A percentile compares a stretch with the other conserved stretches of the same genome.
phyloP scores from a whole-genome alignment of 768 basidiomycete genomes.

The Strobilomyces echinocephalus region DNA sequence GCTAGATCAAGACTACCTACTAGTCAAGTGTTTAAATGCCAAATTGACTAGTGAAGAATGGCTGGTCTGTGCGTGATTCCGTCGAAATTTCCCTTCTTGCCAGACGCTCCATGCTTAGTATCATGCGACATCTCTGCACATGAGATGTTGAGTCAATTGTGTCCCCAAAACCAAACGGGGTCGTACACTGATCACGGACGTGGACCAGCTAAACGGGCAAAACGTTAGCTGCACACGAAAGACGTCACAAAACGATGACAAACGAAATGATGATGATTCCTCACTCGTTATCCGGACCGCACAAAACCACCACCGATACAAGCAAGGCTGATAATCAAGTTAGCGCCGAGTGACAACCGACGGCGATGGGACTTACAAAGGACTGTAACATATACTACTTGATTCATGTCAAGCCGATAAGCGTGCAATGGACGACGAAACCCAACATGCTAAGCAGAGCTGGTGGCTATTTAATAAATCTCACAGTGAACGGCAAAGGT shows the following conservation, averaged over 20 bases:
- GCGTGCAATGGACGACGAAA: slow-evolving; percentile 12
- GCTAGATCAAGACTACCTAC: background rate
- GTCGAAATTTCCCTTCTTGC: background rate
- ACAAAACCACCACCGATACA: background rate
- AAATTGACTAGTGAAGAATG: slow-evolving; percentile 13
- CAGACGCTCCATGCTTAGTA: slow-evolving; percentile 23
- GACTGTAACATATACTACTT: slow-evolving; percentile 14
- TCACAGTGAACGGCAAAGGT: background rate
- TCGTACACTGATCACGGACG: slow-evolving; percentile 12
- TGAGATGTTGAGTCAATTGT: background rate
- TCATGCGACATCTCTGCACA: slow-evolving; percentile 22
- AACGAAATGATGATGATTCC: slow-evolving; percentile 2
- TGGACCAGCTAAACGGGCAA: slow-evolving; percentile 11
- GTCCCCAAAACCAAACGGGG: background rate
- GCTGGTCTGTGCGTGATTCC: background rate
- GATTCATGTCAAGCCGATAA: slow-evolving; percentile 15
- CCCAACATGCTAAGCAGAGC: slow-evolving; percentile 7
- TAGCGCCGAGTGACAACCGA: background rate
- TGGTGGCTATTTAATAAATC: background rate
- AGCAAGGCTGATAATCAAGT: slow-evolving; percentile 2
- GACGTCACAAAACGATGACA: background rate
- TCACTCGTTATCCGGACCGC: background rate
- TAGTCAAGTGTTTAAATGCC: background rate
- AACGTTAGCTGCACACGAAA: slow-evolving; percentile 3
- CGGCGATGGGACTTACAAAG: slow-evolving; percentile 5